Evolutionary conservation across 495 filamentous ascomycete genomes (phyloP).

Genomic region (Saxophila tyrrhenica): DNA sequence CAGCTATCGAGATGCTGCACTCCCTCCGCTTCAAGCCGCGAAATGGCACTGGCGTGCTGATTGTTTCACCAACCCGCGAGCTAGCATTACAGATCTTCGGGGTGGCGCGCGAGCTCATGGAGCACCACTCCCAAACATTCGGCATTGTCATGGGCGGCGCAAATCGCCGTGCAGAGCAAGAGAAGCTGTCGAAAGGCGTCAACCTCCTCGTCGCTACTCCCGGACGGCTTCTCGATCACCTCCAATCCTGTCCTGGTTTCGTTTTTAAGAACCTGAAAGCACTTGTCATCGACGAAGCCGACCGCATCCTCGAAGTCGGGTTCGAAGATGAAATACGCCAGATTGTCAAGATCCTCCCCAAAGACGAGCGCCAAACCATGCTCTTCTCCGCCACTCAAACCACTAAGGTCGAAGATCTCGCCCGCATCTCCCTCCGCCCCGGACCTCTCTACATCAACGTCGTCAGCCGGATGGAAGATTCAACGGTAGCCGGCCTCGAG

Average conservation of each 20-base stretch:
- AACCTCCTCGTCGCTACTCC: conserved; percentile 92
- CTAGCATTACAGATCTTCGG: conserved; percentile 93
- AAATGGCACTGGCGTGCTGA: conserved; percentile 73
- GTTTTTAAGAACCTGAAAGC: conserved; percentile 87
- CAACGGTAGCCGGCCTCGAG: conserved; percentile 83
- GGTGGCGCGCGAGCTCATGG: conserved; percentile 84
- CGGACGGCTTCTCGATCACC: conserved; percentile 82
- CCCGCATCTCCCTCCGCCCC: conserved; percentile 80
- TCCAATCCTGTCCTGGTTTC: conserved; percentile 87
- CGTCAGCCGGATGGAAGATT: conserved; percentile 63
- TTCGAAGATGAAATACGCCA: conserved; percentile 98
- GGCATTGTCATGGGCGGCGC: conserved; percentile 95
- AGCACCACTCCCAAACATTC: conserved; percentile 78
- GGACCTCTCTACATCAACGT: conserved; percentile 96
- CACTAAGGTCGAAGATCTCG: conserved; percentile 94
- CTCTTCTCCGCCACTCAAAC: conserved; percentile 97
- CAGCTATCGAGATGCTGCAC: conserved; percentile 86
- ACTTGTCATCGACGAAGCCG: conserved; percentile 84
- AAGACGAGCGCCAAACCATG: conserved; percentile 84
- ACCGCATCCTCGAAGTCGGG: conserved; percentile 88
- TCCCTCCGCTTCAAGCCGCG: conserved; percentile 79
- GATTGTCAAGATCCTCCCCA: conserved; percentile 89
- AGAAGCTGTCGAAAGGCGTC: conserved; percentile 87
- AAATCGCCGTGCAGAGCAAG: conserved; percentile 80
- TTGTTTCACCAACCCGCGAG: conserved; percentile 82